These are phyloP conservation scores for Penicillium nucicola DNA, from an alignment of 495 filamentous ascomycete genomes.

Conservation along the genomic window DNA sequence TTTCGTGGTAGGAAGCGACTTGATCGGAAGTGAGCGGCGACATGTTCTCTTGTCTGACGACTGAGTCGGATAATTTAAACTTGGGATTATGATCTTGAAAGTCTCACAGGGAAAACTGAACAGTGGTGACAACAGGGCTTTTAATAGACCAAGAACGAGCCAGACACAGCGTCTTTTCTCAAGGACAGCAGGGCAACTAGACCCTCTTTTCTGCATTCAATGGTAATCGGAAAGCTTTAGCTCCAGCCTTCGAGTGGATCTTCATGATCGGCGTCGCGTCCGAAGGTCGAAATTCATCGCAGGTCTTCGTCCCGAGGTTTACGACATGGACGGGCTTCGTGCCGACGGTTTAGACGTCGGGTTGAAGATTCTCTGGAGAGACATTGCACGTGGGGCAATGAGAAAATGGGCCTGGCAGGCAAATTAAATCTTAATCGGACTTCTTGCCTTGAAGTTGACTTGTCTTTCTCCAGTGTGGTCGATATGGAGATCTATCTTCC, in stretches of 20 bases:
- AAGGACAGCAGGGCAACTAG: no score
- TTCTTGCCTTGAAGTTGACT: conserved; percentile 2
- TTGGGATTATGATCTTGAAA: background rate
- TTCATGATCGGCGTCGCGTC: background rate
- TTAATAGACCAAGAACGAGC: no score
- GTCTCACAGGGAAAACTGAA: no score
- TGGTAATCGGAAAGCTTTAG: no score
- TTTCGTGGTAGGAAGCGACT: conserved; percentile 29
- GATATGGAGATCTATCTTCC: no score
- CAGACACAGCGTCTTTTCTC: no score
- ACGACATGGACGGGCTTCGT: conserved; percentile 17
- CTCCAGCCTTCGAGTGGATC: background rate
- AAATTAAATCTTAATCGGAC: background rate
- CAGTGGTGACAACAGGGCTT: no score
- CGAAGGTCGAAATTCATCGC: background rate
- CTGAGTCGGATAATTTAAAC: background rate
- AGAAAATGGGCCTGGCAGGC: background rate
- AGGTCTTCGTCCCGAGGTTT: conserved; percentile 13
- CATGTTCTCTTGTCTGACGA: conserved; percentile 2
- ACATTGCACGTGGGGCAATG: background rate
- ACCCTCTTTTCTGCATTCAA: no score
- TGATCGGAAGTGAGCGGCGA: conserved; percentile 23
- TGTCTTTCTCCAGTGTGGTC: no score
- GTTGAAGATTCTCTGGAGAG: background rate
- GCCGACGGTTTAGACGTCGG: background rate